Conservation (phyloP, 345 rosid species). For the Bruguiera parviflora region DNA sequence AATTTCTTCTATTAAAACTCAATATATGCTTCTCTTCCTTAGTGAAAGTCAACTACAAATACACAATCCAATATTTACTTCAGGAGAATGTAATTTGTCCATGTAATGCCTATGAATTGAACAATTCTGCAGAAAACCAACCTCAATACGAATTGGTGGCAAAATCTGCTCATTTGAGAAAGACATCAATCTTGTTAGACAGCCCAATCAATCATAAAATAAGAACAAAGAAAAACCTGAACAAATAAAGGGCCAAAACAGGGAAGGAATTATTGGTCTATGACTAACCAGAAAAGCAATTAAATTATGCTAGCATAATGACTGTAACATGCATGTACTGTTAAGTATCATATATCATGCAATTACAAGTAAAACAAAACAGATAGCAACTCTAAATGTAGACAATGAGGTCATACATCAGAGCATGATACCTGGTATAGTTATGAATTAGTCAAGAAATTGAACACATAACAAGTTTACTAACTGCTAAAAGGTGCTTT, state of each 20-base stretch:
- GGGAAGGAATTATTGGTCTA: neutral
- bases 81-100: neutral
- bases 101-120: neutral
- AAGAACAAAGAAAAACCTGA: constrained; percentile 43
- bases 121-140: constrained; percentile 33
- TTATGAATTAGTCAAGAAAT: neutral
- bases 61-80: too few species aligned
- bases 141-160: constrained; percentile 63
- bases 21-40: too few species aligned
- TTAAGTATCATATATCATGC: neutral
- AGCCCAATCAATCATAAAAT: constrained; percentile 56
- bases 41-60: too few species aligned
- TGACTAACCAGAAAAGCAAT: neutral
- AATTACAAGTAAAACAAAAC: neutral
- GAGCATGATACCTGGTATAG: neutral
- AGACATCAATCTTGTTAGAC: constrained; percentile 68
- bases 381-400: neutral
- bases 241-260: constrained; percentile 15
- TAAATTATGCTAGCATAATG: neutral
- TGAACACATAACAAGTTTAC: neutral
- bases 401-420: neutral
- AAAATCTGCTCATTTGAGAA: constrained; percentile 72
- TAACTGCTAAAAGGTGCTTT: neutral
- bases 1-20: too few species aligned
- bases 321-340: neutral